Evolutionary conservation across 148 eudicot species (phyloP).

Genomic region (Oxyria digyna): DNA sequence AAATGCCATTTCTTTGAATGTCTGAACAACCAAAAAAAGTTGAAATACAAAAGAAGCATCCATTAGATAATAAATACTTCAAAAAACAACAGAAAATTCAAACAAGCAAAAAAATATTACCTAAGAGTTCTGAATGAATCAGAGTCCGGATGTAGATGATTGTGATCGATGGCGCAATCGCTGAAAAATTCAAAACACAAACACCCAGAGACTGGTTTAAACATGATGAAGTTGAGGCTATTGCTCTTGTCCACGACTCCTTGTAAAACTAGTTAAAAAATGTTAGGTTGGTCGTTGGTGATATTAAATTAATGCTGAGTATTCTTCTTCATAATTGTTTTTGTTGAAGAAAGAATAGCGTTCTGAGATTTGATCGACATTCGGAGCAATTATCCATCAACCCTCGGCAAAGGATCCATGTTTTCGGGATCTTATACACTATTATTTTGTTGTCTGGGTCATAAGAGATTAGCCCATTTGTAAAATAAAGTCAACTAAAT

Average conservation of each 20-base stretch:
- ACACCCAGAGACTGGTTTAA: not conserved
- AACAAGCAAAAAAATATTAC: not conserved
- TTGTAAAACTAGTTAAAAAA: not conserved
- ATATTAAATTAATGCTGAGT: not conserved
- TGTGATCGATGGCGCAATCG: not conserved
- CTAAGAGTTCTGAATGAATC: not conserved
- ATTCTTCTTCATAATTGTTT: not conserved
- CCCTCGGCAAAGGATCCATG: not conserved
- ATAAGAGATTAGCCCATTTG: not conserved
- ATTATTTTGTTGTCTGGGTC: not conserved
- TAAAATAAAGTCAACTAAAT: not conserved
- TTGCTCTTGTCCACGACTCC: not conserved
- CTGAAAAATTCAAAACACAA: not conserved
- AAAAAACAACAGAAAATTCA: not conserved
- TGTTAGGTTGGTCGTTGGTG: not conserved
- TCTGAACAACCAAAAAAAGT: not conserved
- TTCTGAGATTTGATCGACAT: not conserved
- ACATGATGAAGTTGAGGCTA: not conserved
- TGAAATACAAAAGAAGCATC: not conserved
- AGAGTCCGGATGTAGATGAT: not conserved
- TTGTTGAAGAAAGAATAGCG: not conserved
- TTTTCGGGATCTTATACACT: conserved; percentile 1
- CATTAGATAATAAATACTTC: not conserved
- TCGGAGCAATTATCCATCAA: not conserved
- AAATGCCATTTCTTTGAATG: conserved; percentile 13